phyloP scores from a whole-genome alignment of 768 basidiomycete genomes.

The Trametopsis cervina region DNA sequence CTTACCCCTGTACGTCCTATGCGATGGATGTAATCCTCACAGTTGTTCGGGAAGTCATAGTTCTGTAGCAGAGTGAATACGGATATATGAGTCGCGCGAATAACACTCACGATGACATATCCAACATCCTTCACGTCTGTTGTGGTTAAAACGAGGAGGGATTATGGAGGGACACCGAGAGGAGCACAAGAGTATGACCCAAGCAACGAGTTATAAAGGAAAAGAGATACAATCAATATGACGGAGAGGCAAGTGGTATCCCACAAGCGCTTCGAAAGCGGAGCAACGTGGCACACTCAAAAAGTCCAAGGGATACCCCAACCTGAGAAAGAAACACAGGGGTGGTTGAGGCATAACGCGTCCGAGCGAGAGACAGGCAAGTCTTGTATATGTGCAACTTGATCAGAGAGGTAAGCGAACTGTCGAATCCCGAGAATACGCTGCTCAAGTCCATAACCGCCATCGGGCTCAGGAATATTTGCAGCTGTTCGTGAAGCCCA shows the following conservation, averaged over 20 bases:
- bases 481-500: constrained; percentile 33
- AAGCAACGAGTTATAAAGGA: constrained; percentile 23
- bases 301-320: constrained; percentile 34
- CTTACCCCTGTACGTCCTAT: constrained; percentile 94
- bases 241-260: constrained; percentile 19
- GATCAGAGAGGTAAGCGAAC: constrained; percentile 31
- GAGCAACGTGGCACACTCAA: constrained; percentile 29
- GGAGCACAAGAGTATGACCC: constrained; percentile 14
- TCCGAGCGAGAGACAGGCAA: constrained; percentile 49
- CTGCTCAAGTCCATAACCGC: constrained; percentile 43
- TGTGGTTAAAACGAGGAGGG: constrained; percentile 10
- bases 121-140: constrained; percentile 99
- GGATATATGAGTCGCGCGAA: constrained; percentile 6
- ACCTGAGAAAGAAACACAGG: constrained; percentile 21
- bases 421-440: constrained; percentile 30
- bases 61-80: constrained; percentile 42
- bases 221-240: constrained; percentile 42
- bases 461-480: constrained; percentile 41
- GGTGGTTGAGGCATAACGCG: constrained; percentile 33
- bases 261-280: constrained; percentile 46
- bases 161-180: constrained; percentile 18
- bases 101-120: constrained; percentile 80
- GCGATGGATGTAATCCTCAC: constrained; percentile 97
- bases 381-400: constrained; percentile 39
- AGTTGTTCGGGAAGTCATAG: constrained; percentile 97